Evolutionary conservation across 352 stramenopile species (phyloP), one percentile per base, ranked within the genome.

Genomic region (Halophytophthora polymorphica): DNA sequence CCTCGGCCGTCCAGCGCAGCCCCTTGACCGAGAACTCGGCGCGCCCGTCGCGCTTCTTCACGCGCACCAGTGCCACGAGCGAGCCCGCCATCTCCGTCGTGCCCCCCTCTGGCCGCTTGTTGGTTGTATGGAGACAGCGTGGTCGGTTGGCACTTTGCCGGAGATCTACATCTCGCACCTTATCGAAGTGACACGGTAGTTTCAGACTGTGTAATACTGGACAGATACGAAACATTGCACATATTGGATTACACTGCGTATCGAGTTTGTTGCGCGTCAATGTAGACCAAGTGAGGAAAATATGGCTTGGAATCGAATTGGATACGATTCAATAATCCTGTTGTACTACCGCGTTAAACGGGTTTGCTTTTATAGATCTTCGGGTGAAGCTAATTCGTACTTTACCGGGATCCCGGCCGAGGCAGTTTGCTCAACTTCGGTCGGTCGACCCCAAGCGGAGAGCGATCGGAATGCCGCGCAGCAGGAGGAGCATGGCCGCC

Each of bases 11-110:
- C 81, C 81, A 92, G 10, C 73, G 68, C 29, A 92, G 50, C 7
- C 66, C 67, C 52, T 84, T 79, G 25, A 63, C 61, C 15, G 59
- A 77, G 54, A 92, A 81, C 46, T 85, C 72, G 37, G 66, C 74
- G 31, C 54, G 61, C 19, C 81, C 81, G 39, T 92, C 81, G 61
- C 72, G 81, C 74, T 92, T 89, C 65, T 92, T 92, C 18, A 92
- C 73, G 57, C 81, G 81, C 58, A 88, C 76, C 22, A 65, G 58
- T 40, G 75, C 80, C 36, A 70, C 75, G 4, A 90, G 42, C 42
- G 44, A 41, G 39, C 53, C 61, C 46, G 70, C 59, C 64, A 73
- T 72, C 17, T 48, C 49, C 31, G 29, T 22, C 38, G 46, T 61
- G 4, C 12, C n/a, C 34, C 2, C 18, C 21, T 46, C 34, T 7